Percentiles rank a stretch among this genome's conserved stretches.
Evolutionary conservation across 306 rosid species (phyloP).

Genomic region (Argentina anserina): DNA sequence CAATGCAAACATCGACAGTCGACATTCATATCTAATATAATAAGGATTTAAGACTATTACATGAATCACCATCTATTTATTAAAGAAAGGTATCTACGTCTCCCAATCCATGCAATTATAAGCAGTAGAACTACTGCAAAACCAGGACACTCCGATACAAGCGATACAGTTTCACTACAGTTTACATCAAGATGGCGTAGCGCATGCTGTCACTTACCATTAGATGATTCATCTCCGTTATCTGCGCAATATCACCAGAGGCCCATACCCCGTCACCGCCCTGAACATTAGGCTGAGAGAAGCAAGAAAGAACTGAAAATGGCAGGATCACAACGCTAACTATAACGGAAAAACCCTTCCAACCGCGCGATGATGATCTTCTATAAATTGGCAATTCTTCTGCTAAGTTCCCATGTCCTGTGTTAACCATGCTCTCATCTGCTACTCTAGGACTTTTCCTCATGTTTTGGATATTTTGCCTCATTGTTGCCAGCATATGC

Average conservation of each 20-base stretch:
- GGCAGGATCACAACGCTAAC: conserved; percentile 56
- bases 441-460: conserved; percentile 77
- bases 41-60: not conserved
- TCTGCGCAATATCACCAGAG: conserved; percentile 52
- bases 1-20: no score
- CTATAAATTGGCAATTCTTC: conserved; percentile 33
- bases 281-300: conserved; percentile 56
- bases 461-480: conserved; percentile 46
- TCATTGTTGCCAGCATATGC: conserved; percentile 36
- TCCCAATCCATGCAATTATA: conserved; percentile 10
- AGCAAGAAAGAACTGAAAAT: conserved; percentile 65
- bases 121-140: not conserved
- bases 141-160: not conserved
- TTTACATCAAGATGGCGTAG: conserved; percentile 90
- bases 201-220: conserved; percentile 98
- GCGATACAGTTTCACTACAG: not conserved
- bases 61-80: not conserved
- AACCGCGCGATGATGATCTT: conserved; percentile 37
- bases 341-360: conserved; percentile 49
- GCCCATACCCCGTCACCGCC: conserved; percentile 72
- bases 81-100: not conserved
- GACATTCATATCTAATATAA: not conserved
- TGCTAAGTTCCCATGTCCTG: conserved; percentile 29
- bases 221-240: conserved; percentile 80
- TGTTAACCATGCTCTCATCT: conserved; percentile 69